Conservation (phyloP, 2,329 filamentous ascomycete genomes). For the Paecilomyces formosus region DNA sequence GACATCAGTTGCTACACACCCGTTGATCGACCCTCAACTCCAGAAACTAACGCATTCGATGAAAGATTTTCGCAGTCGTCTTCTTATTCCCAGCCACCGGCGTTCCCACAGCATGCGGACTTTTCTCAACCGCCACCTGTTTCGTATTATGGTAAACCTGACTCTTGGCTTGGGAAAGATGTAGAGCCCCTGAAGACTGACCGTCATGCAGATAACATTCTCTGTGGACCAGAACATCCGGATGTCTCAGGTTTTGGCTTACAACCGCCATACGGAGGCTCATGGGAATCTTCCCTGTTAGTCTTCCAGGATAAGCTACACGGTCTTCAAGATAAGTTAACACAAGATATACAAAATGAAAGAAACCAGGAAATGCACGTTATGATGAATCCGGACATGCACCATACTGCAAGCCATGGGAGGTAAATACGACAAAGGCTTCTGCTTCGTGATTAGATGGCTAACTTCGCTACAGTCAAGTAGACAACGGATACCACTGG, state of each 20-base stretch:
- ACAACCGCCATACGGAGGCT: not conserved
- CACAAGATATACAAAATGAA: not conserved
- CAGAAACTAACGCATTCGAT: not conserved
- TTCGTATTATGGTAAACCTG: not conserved
- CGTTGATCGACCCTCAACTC: conserved; percentile 1
- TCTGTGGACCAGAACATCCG: not conserved
- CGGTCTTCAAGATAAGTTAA: not conserved
- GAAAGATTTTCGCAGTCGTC: not conserved
- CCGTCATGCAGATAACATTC: not conserved
- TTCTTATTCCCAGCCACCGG: not conserved
- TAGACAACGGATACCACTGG: not conserved
- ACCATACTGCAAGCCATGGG: not conserved
- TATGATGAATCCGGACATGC: not conserved
- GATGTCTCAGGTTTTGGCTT: not conserved
- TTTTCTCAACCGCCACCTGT: not conserved
- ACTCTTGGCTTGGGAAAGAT: not conserved
- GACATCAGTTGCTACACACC: conserved; percentile 33
- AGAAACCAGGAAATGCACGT: not conserved
- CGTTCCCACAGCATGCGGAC: not conserved
- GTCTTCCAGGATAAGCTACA: not conserved
- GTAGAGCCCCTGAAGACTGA: not conserved
- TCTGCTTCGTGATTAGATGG: not conserved
- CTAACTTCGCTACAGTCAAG: not conserved
- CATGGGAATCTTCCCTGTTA: not conserved
- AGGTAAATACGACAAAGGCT: not conserved